Percentiles rank a stretch among this genome's conserved stretches.
Conservation (phyloP, 2,329 filamentous ascomycete genomes). For the Trichoderma sp. region DNA sequence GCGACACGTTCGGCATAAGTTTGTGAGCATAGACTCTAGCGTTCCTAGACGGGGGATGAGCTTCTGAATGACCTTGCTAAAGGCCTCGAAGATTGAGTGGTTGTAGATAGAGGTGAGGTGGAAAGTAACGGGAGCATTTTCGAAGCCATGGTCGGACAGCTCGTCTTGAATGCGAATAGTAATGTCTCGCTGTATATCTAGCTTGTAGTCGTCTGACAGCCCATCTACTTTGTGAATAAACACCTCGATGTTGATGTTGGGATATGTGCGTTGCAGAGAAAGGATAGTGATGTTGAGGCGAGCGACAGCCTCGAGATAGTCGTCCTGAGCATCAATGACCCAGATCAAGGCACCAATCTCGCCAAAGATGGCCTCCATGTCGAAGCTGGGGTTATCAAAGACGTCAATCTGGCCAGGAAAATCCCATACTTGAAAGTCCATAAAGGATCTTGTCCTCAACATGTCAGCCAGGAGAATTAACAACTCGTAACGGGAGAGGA, state of each 20-base stretch:
- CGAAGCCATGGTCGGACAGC: constrained; percentile 87
- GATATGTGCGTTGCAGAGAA: constrained; percentile 83
- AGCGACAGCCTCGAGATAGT: constrained; percentile 89
- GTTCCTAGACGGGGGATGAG: constrained; percentile 91
- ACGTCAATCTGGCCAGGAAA: constrained; percentile 91
- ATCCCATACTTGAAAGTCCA: constrained; percentile 99
- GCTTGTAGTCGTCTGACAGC: constrained; percentile 94
- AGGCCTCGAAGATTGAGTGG: constrained; percentile 97
- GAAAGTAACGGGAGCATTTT: constrained; percentile 91
- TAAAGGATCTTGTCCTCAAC: constrained; percentile 72
- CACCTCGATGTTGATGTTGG: constrained; percentile 94
- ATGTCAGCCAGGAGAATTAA: constrained; percentile 5
- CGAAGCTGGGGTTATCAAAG: constrained; percentile 84
- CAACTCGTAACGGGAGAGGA: too few relatives aligned
- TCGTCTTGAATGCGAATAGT: constrained; percentile 96
- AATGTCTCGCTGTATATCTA: constrained; percentile 95
- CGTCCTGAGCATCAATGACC: constrained; percentile 98
- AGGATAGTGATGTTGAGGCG: constrained; percentile 87
- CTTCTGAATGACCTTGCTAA: constrained; percentile 98
- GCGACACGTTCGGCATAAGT: constrained; percentile 86
- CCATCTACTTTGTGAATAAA: constrained; percentile 99
- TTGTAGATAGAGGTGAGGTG: constrained; percentile 98
- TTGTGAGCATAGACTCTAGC: constrained; percentile 90
- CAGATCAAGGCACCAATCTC: constrained; percentile 94
- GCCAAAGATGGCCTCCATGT: constrained; percentile 91